Base-by-base conservation (phyloP, 164 flowering plant genomes). In the Liquidambar formosana region DNA sequence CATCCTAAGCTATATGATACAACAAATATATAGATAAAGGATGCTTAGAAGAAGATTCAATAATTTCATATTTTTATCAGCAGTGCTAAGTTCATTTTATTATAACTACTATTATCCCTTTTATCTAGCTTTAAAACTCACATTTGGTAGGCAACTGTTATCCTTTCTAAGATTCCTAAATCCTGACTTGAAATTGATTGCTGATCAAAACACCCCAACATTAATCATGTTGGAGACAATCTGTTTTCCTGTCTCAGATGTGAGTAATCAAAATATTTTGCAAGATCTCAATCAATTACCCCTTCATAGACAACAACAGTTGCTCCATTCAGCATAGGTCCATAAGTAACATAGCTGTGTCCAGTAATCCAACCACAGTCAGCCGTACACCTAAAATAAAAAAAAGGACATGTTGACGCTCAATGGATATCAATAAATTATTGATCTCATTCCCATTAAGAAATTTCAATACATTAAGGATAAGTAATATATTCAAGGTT, bases 281-380 rank as follows among this genome's bases (percentile, higher is more conserved):
- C 1, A 19, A 61, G 57, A n/a, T 27, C 21, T 26, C 33, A 44
- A 45, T 25, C 5, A 60, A 57, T 78, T 93, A 96, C 99, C 99
- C 98, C 99, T 88, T 96, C 99, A 79, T 70, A 92, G 63, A 93
- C 77, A 22, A 93, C 66, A 71, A 80, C 76, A 51, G 88, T 72
- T 27, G 99, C 97, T 75, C 91, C 98, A 84, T 96, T 93, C 15
- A 96, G 86, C 80, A 96, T n/a, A 25, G 99, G 99, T 70, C 99
- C 99, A 77, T 93, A 96, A 26, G 99, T 88, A 58, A 96, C 95
- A 80, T 91, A 96, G 78, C 98, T 93, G 75, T 96, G 99, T 61
- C 98, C 98, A 64, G 99, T 93, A 75, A 96, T 96, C 99, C 99
- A 96, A 73, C 99, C 99, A 84, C 99, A 96, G 72, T 96, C 99